phyloP scores from a whole-genome alignment of 345 rosid species.

The Cardamine occulta region DNA sequence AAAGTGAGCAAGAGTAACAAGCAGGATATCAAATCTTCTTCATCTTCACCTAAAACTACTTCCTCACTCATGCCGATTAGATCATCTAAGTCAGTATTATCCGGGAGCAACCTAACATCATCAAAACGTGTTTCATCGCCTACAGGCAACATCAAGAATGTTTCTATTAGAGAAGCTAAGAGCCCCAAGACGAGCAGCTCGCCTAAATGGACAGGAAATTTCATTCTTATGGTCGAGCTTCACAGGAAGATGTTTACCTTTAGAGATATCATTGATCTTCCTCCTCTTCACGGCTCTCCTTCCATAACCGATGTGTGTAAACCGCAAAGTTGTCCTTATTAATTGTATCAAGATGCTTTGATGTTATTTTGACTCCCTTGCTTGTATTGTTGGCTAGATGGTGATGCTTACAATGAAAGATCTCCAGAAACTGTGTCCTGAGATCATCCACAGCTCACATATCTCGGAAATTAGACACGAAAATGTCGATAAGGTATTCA shows the following conservation, averaged over 20 bases:
- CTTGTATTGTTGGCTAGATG: slow-evolving; percentile 51
- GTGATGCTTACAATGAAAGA: slow-evolving; percentile 68
- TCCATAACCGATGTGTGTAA: slow-evolving; percentile 56
- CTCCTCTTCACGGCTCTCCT: slow-evolving; percentile 53
- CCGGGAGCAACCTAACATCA: slow-evolving; percentile 3
- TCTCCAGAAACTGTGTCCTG: slow-evolving; percentile 66
- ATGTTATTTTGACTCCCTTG: background rate
- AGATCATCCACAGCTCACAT: slow-evolving; percentile 51
- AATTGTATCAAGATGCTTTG: background rate
- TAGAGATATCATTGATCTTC: slow-evolving; percentile 72
- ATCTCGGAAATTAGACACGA: slow-evolving; percentile 53
- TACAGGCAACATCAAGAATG: slow-evolving; percentile 28
- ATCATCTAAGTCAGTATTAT: slow-evolving; percentile 40
- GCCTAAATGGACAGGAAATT: slow-evolving; percentile 46
- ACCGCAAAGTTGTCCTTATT: slow-evolving; percentile 2
- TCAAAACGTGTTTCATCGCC: slow-evolving; percentile 42
- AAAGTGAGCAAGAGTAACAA: slow-evolving; percentile 46
- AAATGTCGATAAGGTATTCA: slow-evolving; percentile 56
- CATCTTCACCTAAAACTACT: slow-evolving; percentile 32
- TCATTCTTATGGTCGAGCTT: slow-evolving; percentile 65
- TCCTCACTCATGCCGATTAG: slow-evolving; percentile 36
- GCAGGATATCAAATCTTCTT: slow-evolving; percentile 36
- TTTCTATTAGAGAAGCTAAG: slow-evolving; percentile 39
- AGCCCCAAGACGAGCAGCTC: slow-evolving; percentile 44
- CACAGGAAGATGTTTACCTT: slow-evolving; percentile 65